Evolutionary conservation across 73 alveolate genomes (phyloP).

Genomic region (Diophrys appendiculata): DNA sequence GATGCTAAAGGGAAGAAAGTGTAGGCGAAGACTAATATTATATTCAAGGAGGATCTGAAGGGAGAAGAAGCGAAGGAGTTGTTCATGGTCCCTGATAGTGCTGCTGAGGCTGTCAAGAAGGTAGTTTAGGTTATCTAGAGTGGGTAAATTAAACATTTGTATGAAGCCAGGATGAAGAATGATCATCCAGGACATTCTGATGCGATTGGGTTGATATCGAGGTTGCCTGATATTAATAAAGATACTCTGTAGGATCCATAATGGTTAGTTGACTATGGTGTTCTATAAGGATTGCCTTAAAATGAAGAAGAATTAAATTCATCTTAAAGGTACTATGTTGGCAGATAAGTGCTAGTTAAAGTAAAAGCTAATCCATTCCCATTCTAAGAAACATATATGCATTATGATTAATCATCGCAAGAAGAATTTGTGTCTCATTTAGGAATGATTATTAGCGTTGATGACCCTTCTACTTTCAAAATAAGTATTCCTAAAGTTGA

Average conservation of each 20-base stretch:
- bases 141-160: background rate
- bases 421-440: background rate
- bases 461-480: background rate
- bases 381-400: background rate
- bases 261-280: background rate
- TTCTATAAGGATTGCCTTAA: background rate
- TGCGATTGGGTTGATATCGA: background rate
- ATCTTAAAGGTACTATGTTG: background rate
- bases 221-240: background rate
- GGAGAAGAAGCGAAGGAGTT: background rate
- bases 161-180: background rate
- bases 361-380: background rate
- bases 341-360: conserved; percentile 6
- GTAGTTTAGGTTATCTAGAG: background rate
- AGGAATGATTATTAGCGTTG: background rate
- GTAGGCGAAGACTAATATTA: background rate
- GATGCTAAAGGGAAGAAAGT: background rate
- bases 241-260: background rate
- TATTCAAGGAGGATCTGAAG: background rate
- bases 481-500: background rate
- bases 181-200: background rate
- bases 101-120: background rate
- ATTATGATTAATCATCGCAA: background rate
- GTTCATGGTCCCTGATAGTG: conserved; percentile 7
- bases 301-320: background rate